These are phyloP conservation scores for Linum tenue DNA, from an alignment of 345 rosid species.

Conservation along the genomic window DNA sequence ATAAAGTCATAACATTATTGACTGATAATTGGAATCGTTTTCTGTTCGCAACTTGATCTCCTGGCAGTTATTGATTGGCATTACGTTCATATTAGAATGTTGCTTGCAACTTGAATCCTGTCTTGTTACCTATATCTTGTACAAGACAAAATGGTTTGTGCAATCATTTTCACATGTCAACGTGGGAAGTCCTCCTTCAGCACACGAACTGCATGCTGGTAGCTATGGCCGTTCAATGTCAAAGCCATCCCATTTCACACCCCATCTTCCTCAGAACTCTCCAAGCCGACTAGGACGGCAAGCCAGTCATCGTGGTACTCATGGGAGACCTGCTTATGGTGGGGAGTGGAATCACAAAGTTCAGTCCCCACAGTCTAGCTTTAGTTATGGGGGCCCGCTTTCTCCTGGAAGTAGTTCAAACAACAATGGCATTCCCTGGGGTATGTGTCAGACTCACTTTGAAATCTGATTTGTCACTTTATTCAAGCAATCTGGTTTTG, in stretches of 20 bases:
- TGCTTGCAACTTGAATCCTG: not conserved
- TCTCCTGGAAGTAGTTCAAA: constrained; percentile 76
- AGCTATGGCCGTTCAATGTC: constrained; percentile 45
- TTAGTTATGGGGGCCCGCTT: constrained; percentile 51
- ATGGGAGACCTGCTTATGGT: constrained; percentile 51
- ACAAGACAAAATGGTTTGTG: constrained; percentile 60
- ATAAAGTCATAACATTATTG: no score
- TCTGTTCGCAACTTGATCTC: no score
- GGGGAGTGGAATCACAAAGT: constrained; percentile 64
- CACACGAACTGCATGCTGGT: constrained; percentile 55
- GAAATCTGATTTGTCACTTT: no score
- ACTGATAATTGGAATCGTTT: no score
- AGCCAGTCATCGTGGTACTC: constrained; percentile 41
- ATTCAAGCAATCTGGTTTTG: no score
- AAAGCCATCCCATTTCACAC: constrained; percentile 43
- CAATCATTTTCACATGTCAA: constrained; percentile 54
- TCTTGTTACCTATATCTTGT: not conserved
- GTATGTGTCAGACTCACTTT: constrained; percentile 48
- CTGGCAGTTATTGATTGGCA: no score
- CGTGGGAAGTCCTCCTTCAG: constrained; percentile 58
- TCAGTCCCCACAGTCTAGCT: constrained; percentile 58
- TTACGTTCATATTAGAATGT: no score
- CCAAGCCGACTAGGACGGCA: constrained; percentile 93
- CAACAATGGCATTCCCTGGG: constrained; percentile 57
- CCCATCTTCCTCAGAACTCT: constrained; percentile 58